Conservation (phyloP, 768 basidiomycete genomes). For the Mycena metata region DNA sequence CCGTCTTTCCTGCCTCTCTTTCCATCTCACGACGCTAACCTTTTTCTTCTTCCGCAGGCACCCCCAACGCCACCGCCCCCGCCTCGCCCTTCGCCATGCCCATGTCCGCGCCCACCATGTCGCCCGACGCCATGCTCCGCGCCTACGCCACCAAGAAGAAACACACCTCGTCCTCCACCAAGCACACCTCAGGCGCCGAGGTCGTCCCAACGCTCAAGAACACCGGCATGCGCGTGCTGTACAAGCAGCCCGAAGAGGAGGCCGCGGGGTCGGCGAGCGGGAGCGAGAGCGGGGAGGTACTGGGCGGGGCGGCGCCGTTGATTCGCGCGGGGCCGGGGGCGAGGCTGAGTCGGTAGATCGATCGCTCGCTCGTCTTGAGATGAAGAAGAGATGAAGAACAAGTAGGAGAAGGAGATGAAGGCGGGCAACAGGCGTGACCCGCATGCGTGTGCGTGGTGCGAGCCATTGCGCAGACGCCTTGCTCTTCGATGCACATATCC, state of each 20-base stretch:
- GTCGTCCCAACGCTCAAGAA: conserved; percentile 16
- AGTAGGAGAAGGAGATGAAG: not conserved
- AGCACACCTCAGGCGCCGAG: conserved; percentile 16
- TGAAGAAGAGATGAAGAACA: too few relatives aligned
- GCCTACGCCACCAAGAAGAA: conserved; percentile 71
- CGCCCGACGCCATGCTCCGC: conserved; percentile 83
- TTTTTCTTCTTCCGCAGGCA: too few relatives aligned
- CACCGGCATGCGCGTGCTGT: conserved; percentile 34
- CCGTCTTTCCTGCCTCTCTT: too few relatives aligned
- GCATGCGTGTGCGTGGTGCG: too few relatives aligned
- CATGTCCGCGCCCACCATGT: too few relatives aligned
- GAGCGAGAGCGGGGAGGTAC: not conserved
- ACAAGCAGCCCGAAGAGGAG: conserved; percentile 21
- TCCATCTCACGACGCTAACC: too few relatives aligned
- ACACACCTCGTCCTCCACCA: not conserved
- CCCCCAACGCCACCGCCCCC: too few relatives aligned
- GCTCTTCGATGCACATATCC: too few relatives aligned
- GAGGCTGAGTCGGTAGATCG: conserved; percentile 2
- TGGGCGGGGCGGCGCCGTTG: too few relatives aligned
- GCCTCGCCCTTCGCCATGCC: too few relatives aligned
- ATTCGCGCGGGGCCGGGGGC: conserved; percentile 14
- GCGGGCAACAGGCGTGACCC: conserved; percentile 4
- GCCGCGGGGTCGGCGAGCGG: not conserved
- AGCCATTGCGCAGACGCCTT: too few relatives aligned
- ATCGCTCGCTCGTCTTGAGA: too few relatives aligned